Evolutionary conservation across 176 grass and related monocot species (phyloP), one percentile per base, ranked within the genome.

Genomic region (Typha latifolia): DNA sequence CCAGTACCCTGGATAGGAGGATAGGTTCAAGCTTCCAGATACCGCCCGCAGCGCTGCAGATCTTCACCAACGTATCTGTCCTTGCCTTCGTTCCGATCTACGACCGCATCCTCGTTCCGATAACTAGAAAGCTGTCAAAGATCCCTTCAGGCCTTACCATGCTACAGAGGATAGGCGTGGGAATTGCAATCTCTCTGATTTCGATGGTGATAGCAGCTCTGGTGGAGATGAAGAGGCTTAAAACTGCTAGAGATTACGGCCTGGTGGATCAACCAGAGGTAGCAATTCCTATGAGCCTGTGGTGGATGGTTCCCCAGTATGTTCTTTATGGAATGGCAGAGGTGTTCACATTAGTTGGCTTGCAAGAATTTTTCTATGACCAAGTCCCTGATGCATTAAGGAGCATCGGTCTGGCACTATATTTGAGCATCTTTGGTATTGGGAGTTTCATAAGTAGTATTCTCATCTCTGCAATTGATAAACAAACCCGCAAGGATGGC

Each of bases 321-420:
- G 8, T 82, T 23, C 67, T 89, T 16, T 48, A 75, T 0, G 82
- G 86, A 47, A 59, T 79, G 3, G 67, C 74, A 31, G 77, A 84
- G 4, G 74, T 55, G 66, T 84, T 89, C 74, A 14, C 57, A 1
- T 27, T 84, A 57, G 74, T 89, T 6, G 86, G 86, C 5, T 71
- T 89, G 74, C 86, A 89, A 63, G 82, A 89, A 70, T 88, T 84
- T 74, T 88, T 88, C 81, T 84, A 88, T 24, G 85, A 88, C 12
- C 85, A 88, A 69, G 78, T 89, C 27, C 86, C 86, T 7, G 49
- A 16, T 12, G 82, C 31, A 32, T 50, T 90, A 19, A 84, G 83
- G 65, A 89, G 75, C 78, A 62, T 90, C 37, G 82, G 86, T 1
- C 67, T 89, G 4, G 82, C 74, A 51, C 67, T 89, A 19, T 89